Percentiles rank a stretch among this genome's conserved stretches.
These are phyloP conservation scores for Chlorella sp. DNA, from an alignment of 139 green algal species.

Conservation along the genomic window DNA sequence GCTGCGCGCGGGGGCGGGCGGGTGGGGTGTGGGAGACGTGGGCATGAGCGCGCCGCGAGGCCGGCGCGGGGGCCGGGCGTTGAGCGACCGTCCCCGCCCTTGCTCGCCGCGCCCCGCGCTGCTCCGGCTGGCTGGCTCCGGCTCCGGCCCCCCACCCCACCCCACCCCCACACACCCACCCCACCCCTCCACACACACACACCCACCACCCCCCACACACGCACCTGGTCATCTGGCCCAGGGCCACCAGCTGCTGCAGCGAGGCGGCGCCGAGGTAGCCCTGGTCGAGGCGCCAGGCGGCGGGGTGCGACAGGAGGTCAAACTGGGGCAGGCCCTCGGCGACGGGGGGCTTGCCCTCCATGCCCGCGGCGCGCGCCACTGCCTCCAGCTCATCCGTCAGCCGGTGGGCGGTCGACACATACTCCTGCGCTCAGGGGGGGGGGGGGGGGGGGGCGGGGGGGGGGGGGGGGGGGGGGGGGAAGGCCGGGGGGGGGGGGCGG, in stretches of 20 bases:
- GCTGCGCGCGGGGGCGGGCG: neutral
- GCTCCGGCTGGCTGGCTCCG: too few species aligned
- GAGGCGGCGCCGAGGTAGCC: constrained; percentile 30
- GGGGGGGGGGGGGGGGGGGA: too few species aligned
- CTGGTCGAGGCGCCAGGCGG: constrained; percentile 29
- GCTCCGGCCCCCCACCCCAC: too few species aligned
- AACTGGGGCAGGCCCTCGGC: constrained; percentile 34
- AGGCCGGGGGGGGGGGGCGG: neutral
- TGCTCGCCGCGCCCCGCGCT: too few species aligned
- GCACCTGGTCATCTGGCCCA: constrained; percentile 42
- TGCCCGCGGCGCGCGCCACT: constrained; percentile 20
- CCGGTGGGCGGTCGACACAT: constrained; percentile 6
- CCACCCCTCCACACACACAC: too few species aligned
- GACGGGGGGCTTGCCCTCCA: neutral
- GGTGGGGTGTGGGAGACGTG: neutral
- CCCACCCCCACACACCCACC: too few species aligned
- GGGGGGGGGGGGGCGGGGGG: too few species aligned
- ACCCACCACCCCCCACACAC: neutral
- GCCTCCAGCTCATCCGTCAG: constrained; percentile 25
- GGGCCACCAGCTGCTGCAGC: constrained; percentile 25
- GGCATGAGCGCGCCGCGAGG: too few species aligned
- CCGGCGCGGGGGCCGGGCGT: too few species aligned
- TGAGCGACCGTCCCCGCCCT: too few species aligned
- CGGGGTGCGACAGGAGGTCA: constrained; percentile 49
- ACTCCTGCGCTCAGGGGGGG: constrained; percentile 1